phyloP scores from a whole-genome alignment of 2,329 filamentous ascomycete species.

The Xylaria sp. region DNA sequence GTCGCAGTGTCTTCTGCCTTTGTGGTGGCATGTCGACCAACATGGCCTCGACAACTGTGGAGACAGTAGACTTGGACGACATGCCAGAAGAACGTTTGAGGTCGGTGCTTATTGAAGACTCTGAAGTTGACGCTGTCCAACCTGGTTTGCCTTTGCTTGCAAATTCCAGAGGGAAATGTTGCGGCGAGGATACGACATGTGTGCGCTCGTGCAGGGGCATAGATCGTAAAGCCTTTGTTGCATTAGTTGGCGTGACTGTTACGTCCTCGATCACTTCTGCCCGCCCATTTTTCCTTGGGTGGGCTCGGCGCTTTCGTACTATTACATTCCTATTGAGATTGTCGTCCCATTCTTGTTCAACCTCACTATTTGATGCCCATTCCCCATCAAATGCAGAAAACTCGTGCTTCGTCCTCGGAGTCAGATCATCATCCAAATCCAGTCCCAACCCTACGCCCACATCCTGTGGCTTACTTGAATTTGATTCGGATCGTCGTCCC shows the following conservation, averaged over 20 bases:
- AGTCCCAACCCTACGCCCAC: slow-evolving; percentile 57
- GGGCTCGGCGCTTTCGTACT: slow-evolving; percentile 58
- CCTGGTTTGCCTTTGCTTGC: slow-evolving; percentile 44
- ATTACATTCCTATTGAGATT: slow-evolving; percentile 64
- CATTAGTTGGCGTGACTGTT: slow-evolving; percentile 61
- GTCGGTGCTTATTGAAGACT: slow-evolving; percentile 56
- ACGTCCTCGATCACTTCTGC: slow-evolving; percentile 60
- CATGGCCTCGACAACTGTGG: slow-evolving; percentile 67
- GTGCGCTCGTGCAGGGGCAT: slow-evolving; percentile 58
- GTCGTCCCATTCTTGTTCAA: slow-evolving; percentile 65
- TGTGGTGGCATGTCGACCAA: slow-evolving; percentile 62
- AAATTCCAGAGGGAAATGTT: slow-evolving; percentile 43
- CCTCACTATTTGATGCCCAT: slow-evolving; percentile 61
- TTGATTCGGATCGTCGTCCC: slow-evolving; percentile 51
- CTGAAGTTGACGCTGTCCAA: slow-evolving; percentile 50
- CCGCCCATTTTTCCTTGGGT: slow-evolving; percentile 44
- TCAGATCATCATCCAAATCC: slow-evolving; percentile 53
- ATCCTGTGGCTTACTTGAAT: slow-evolving; percentile 48
- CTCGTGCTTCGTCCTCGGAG: slow-evolving; percentile 57
- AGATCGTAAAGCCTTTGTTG: slow-evolving; percentile 60
- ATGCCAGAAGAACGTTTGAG: slow-evolving; percentile 62
- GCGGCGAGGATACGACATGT: slow-evolving; percentile 52
- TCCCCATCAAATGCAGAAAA: slow-evolving; percentile 68
- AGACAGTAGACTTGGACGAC: slow-evolving; percentile 64
- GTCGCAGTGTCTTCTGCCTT: slow-evolving; percentile 66